Percentiles rank a stretch among this genome's conserved stretches.
Conservation (phyloP, 2,329 filamentous ascomycete species). For the Cladosporium sp. region DNA sequence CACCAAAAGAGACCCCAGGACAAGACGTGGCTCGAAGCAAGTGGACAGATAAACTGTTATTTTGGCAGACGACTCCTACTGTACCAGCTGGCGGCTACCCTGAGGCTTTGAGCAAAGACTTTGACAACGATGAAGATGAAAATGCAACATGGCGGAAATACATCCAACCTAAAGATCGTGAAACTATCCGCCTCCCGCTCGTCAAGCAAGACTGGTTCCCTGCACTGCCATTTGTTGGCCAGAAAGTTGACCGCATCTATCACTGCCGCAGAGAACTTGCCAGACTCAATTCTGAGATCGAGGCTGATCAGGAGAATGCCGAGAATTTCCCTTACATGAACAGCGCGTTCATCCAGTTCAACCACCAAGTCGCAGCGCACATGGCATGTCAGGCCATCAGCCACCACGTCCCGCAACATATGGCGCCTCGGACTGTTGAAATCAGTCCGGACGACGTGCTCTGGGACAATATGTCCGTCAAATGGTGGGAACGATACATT, state of each 20-base stretch:
- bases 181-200: conserved; percentile 70
- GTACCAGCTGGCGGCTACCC: conserved; percentile 47
- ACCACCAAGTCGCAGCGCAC: conserved; percentile 92
- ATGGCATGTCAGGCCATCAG: conserved; percentile 94
- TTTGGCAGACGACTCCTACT: conserved; percentile 25
- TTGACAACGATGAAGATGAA: conserved; percentile 40
- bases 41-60: conserved; percentile 24
- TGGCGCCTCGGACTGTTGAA: conserved; percentile 88
- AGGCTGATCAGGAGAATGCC: conserved; percentile 76
- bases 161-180: conserved; percentile 72
- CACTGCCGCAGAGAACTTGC: conserved; percentile 83
- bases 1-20: conserved; percentile 5
- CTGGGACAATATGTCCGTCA: conserved; percentile 95
- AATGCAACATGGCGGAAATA: conserved; percentile 76
- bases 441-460: conserved; percentile 87
- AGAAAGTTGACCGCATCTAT: conserved; percentile 93
- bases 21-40: conserved; percentile 20
- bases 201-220: conserved; percentile 64
- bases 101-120: conserved; percentile 40
- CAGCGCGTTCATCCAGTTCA: conserved; percentile 97
- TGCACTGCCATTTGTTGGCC: conserved; percentile 68
- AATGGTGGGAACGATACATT: conserved; percentile 86
- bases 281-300: conserved; percentile 83
- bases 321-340: conserved; percentile 89
- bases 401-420: conserved; percentile 86